A percentile compares a stretch with the other conserved stretches of the same genome.
phyloP scores from a whole-genome alignment of 2,329 filamentous ascomycete genomes.

The Lecanicillium sp. region DNA sequence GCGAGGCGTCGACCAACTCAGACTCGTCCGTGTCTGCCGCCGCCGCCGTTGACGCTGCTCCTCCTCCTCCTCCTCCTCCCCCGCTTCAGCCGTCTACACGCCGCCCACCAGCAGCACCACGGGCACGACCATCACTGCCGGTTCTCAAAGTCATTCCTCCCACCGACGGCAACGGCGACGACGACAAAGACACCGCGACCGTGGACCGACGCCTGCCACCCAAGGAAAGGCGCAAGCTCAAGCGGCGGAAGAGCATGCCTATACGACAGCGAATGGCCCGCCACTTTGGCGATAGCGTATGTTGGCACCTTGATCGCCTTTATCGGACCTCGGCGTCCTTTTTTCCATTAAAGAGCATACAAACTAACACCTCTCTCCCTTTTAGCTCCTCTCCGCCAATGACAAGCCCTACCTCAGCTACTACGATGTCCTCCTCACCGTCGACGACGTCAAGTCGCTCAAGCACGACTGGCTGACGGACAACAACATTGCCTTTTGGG shows the following conservation, averaged over 20 bases:
- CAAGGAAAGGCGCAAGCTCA: conserved; percentile 10
- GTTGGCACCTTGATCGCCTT: conserved; percentile 9
- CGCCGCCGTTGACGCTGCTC: not conserved
- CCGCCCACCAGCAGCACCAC: not conserved
- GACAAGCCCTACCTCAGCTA: conserved; percentile 32
- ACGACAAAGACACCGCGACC: not conserved
- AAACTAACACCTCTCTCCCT: not conserved
- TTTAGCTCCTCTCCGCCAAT: conserved; percentile 36
- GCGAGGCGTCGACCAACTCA: not conserved
- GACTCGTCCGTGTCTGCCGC: not conserved
- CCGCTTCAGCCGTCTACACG: not conserved
- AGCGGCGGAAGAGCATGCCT: conserved; percentile 23
- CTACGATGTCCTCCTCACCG: conserved; percentile 52
- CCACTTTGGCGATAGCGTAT: conserved; percentile 29
- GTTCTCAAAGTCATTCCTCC: not conserved
- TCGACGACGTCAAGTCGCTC: conserved; percentile 81
- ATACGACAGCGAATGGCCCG: conserved; percentile 36
- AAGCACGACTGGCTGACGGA: conserved; percentile 95
- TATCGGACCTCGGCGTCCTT: too few relatives aligned
- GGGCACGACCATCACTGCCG: not conserved
- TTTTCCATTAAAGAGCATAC: too few relatives aligned
- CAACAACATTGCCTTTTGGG: conserved; percentile 97
- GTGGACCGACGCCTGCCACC: conserved; percentile 3
- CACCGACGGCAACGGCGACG: too few relatives aligned
- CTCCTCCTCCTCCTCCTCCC: not conserved